Evolutionary conservation across 78 protist genomes (phyloP).

Genomic region (Dictyostelium firmibasis): DNA sequence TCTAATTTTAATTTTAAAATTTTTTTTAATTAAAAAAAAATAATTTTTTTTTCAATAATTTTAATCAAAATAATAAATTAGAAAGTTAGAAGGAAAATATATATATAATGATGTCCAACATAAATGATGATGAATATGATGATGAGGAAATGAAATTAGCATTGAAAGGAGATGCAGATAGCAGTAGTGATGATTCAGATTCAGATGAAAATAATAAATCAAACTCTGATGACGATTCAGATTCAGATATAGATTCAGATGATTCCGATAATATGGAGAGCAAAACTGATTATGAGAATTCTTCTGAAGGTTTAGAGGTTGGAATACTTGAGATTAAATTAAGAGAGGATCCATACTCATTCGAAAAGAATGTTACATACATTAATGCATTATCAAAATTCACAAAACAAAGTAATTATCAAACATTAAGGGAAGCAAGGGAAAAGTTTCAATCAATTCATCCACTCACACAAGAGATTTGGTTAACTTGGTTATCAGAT

Average conservation of each 20-base stretch:
- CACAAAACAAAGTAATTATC: not conserved
- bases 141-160: not conserved
- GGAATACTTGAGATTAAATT: slow-evolving; percentile 58
- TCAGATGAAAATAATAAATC: not conserved
- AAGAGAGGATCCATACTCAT: slow-evolving; percentile 51
- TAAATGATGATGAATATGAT: not conserved
- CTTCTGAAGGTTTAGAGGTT: slow-evolving; percentile 29
- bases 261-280: not conserved
- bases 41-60: too few relatives aligned
- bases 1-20: not conserved
- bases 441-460: slow-evolving; percentile 21
- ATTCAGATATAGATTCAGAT: not conserved
- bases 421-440: slow-evolving; percentile 7
- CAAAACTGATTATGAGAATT: not conserved
- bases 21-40: not conserved
- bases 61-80: too few relatives aligned
- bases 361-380: slow-evolving; percentile 16
- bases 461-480: slow-evolving; percentile 15
- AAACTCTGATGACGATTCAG: too few relatives aligned
- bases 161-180: not conserved
- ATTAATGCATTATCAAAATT: slow-evolving; percentile 5
- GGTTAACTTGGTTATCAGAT: slow-evolving; percentile 47
- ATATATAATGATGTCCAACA: not conserved
- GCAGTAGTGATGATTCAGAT: not conserved
- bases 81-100: too few relatives aligned